phyloP scores from a whole-genome alignment of 768 basidiomycete genomes.

The Pilatotrama ljubarskyi region DNA sequence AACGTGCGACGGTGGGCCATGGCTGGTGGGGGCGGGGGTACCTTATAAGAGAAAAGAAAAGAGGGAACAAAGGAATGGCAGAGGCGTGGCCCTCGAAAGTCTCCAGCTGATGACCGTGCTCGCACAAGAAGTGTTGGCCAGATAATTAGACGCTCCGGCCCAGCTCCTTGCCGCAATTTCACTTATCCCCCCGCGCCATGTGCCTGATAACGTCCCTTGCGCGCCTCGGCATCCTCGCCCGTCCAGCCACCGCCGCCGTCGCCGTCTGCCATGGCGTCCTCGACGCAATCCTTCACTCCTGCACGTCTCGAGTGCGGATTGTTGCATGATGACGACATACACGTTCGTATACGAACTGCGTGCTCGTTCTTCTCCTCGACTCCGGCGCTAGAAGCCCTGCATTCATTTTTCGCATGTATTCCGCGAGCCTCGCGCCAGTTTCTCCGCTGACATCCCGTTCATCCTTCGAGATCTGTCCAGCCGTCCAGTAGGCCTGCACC shows the following conservation, averaged over 20 bases:
- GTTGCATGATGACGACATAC: not conserved
- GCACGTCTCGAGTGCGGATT: not conserved
- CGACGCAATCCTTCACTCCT: not conserved
- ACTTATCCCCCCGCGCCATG: constrained; percentile 4
- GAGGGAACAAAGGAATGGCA: constrained; percentile 25
- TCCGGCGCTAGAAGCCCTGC: not conserved
- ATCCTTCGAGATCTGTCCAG: not conserved
- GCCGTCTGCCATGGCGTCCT: not conserved
- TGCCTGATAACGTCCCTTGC: not conserved
- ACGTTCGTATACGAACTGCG: not conserved
- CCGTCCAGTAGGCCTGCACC: not conserved
- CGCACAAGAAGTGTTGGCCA: not conserved
- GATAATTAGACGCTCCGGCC: not conserved
- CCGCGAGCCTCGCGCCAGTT: not conserved
- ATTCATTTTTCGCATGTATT: not conserved
- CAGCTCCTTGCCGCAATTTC: constrained; percentile 6
- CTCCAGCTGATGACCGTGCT: not conserved
- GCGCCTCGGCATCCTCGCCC: not conserved
- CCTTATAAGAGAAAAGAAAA: constrained; percentile 5
- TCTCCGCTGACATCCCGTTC: not conserved
- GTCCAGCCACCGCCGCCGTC: not conserved
- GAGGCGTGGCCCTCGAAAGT: constrained; percentile 17
- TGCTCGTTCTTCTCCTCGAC: not conserved
- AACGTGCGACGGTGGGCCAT: constrained; percentile 34
- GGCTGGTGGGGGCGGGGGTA: constrained; percentile 3